Percentiles rank a stretch among this genome's conserved stretches.
Conservation (phyloP, 2,329 filamentous ascomycete genomes). For the Xylariaceae sp. region DNA sequence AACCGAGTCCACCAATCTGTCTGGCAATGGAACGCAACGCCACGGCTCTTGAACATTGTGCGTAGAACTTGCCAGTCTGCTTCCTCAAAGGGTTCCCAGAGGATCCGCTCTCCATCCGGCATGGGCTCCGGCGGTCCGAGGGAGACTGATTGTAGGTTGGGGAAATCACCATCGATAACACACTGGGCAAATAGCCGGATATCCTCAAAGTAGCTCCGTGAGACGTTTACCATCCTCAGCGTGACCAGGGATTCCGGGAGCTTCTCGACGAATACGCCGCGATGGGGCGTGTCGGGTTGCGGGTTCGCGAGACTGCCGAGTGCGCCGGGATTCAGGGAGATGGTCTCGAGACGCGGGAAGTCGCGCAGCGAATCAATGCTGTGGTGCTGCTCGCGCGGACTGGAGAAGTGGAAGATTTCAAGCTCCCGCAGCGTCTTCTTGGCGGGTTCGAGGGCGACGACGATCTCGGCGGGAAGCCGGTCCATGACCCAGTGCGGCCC, state of each 20-base stretch:
- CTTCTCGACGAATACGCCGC: slow-evolving; percentile 16
- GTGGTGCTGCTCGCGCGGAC: slow-evolving; percentile 17
- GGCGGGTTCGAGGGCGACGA: slow-evolving; percentile 18
- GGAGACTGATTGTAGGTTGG: slow-evolving; percentile 13
- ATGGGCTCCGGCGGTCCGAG: slow-evolving; percentile 12
- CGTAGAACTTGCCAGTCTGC: slow-evolving; percentile 16
- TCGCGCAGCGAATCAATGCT: slow-evolving; percentile 20
- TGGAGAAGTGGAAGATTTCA: slow-evolving; percentile 20
- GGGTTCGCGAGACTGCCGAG: neutral
- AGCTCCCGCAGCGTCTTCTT: slow-evolving; percentile 14
- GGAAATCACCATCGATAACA: slow-evolving; percentile 14
- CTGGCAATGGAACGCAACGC: slow-evolving; percentile 15
- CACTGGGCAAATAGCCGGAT: slow-evolving; percentile 15
- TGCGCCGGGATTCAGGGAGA: slow-evolving; percentile 19
- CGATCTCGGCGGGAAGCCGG: slow-evolving; percentile 18
- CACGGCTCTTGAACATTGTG: slow-evolving; percentile 11
- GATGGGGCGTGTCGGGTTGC: neutral
- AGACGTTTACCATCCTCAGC: slow-evolving; percentile 17
- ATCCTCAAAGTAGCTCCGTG: slow-evolving; percentile 15
- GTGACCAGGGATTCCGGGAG: slow-evolving; percentile 15
- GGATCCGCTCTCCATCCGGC: slow-evolving; percentile 5
- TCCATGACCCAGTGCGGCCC: slow-evolving; percentile 21
- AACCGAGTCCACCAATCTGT: slow-evolving; percentile 19
- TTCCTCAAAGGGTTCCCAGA: slow-evolving; percentile 11
- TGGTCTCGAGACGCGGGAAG: slow-evolving; percentile 15